Base-by-base conservation (phyloP, 2,329 filamentous ascomycete genomes). In the Fusarium staphyleae region DNA sequence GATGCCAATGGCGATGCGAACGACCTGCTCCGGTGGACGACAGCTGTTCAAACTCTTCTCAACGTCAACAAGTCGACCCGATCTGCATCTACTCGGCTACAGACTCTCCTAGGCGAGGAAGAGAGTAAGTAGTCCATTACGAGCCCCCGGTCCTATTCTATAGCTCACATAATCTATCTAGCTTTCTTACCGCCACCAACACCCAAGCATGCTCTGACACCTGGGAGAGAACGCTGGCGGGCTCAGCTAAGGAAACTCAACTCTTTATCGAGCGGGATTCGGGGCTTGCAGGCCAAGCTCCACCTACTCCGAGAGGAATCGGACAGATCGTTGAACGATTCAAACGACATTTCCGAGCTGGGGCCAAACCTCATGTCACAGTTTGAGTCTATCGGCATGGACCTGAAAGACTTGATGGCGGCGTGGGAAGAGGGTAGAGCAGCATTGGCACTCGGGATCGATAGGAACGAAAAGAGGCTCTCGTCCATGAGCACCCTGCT, bases 261-360 rank as follows among this genome's bases (percentile, higher is more conserved):
- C 68, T 90, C 89, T 1, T 81, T 99, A 28, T 96, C 92, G 0
- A 90, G 92, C 48, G 93, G 92, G 13, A 96, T 98, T 56, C 87
- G 93, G 22, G 90, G 91, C 10, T 81, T 99, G 41, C 93, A 98
- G 74, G 95, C 95, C 29, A 99, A 98, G 73, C 86, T 99, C 77
- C 92, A 96, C 55, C 81, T 99, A 7, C 77, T 98, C 48, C 87
- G 91, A 42, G 95, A 99, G 72, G 92, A 97, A 72, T 96, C 92
- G 0, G 91, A 90, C 68, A 85, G 85, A 55, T 86, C 86, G 35
- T 75, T 96, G 22, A 90, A 96, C 66, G 86, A 88, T 64, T 86
- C 89, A 30, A 80, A 81, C 52, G 85, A 88, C 63, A 85, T 90
- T 14, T 85, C 86, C 4, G 90, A 96, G 62, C 82, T 96, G 13